Base-by-base conservation (phyloP, 371 early-diverging fungal genomes). In the Mucor irregularis region DNA sequence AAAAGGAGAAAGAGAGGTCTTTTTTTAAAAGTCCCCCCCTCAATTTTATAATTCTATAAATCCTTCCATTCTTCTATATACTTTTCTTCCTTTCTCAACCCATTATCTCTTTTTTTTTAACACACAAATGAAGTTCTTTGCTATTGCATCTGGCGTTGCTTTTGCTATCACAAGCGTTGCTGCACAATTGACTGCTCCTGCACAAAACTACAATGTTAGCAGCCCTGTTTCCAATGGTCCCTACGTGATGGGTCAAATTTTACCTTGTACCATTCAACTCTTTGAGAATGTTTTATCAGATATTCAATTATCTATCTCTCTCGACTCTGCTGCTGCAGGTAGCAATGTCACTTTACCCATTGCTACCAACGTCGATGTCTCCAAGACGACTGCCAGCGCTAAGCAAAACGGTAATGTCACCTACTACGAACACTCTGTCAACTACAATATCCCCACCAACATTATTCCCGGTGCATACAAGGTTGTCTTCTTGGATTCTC, bases 341-440 rank as follows among this genome's bases (percentile, higher is more conserved):
- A 59, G 53, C 30, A 64, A 58, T 35, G 34, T 29, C n/a, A 49
- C 54, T 14, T 52, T 42, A 11, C 25, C 48, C 7, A 66, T 78
- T 52, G 52, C 67, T 14, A 35, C 63, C 9, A 42, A 60, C 46
- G 66, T 69, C 1, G 78, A 74, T 59, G 58, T 66, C 8, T 69
- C 71, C 34, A 68, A 72, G 53, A 61, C 64, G 1, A 48, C 62
- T n/a, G 62, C 56, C 9, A 68, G 63, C 16, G 56, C 53, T 6
- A 69, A 63, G 39, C 49, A 52, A 28, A 59, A 53, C 5, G 64
- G 65, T 9, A 74, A 78, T 45, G 24, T 55, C 7, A 74, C 75
- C 10, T 66, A 55, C 14, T 78, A 78, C 47, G 71, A 78, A 28
- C 74, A 78, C 46, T 69, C 71, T 9, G 44, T 65, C 48, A 78